A percentile compares a stretch with the other conserved stretches of the same genome.
These are phyloP conservation scores for Globisporangium spiculum DNA, from an alignment of 352 stramenopile species.

Conservation along the genomic window DNA sequence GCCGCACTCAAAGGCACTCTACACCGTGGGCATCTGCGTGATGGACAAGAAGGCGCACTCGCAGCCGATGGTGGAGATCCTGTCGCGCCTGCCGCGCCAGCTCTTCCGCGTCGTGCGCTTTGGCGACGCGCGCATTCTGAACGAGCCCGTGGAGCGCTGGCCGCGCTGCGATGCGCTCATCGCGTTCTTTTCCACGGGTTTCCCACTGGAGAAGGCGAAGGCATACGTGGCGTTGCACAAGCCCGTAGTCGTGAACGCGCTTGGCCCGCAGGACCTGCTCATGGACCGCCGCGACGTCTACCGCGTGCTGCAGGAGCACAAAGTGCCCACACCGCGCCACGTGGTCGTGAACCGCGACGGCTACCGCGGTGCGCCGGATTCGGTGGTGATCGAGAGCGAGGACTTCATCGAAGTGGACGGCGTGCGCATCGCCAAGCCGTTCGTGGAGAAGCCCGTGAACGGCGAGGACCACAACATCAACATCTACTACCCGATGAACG, in stretches of 20 bases:
- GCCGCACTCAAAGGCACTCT: conserved; percentile 19
- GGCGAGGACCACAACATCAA: conserved; percentile 99
- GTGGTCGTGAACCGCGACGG: conserved; percentile 94
- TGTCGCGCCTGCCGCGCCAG: conserved; percentile 82
- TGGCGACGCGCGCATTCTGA: conserved; percentile 95
- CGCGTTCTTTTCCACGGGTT: conserved; percentile 97
- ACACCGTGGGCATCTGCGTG: conserved; percentile 94
- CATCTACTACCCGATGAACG: conserved; percentile 99
- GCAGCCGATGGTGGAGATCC: conserved; percentile 96
- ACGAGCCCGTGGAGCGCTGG: conserved; percentile 92
- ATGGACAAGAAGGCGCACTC: conserved; percentile 98
- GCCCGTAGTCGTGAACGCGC: conserved; percentile 97
- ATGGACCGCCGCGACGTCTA: conserved; percentile 97
- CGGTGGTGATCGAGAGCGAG: conserved; percentile 59
- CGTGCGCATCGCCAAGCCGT: conserved; percentile 97
- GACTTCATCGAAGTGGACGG: conserved; percentile 90
- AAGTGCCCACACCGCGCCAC: conserved; percentile 94
- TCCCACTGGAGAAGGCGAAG: conserved; percentile 96
- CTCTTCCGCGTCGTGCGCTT: conserved; percentile 98
- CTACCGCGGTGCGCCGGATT: conserved; percentile 54
- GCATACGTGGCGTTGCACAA: conserved; percentile 94
- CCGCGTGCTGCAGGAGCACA: conserved; percentile 85
- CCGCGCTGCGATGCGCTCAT: conserved; percentile 97
- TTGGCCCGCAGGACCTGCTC: conserved; percentile 93
- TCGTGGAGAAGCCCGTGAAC: conserved; percentile 99